phyloP scores from a whole-genome alignment of 129 eudicot species.

The Flaveria trinervia region DNA sequence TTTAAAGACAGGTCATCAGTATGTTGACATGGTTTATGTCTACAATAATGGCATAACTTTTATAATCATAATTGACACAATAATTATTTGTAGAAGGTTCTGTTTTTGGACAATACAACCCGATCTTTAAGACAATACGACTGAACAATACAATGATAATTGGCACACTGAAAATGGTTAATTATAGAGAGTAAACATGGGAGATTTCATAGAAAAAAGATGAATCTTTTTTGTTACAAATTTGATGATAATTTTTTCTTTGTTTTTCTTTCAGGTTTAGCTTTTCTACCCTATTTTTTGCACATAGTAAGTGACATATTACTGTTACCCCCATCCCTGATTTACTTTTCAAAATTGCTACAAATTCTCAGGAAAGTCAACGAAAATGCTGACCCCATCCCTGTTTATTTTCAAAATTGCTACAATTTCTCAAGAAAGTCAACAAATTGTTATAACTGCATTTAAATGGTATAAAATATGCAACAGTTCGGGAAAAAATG shows the following conservation, averaged over 20 bases:
- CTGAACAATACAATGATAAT: too few relatives aligned
- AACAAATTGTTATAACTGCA: background rate
- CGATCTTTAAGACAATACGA: too few relatives aligned
- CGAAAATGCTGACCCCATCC: background rate
- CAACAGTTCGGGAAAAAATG: background rate
- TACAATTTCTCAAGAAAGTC: background rate
- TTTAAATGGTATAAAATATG: background rate
- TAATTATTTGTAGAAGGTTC: background rate
- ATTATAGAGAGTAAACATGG: background rate
- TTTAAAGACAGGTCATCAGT: background rate
- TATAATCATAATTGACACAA: background rate
- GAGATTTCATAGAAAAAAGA: background rate
- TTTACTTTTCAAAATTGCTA: conserved; percentile 3
- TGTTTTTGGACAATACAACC: background rate
- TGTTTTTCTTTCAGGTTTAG: conserved; percentile 72
- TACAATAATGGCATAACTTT: too few relatives aligned
- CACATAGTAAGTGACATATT: conserved; percentile 69
- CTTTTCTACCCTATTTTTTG: conserved; percentile 82
- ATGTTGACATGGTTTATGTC: background rate
- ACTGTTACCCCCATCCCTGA: conserved; percentile 7
- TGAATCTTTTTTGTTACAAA: background rate
- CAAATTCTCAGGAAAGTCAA: background rate
- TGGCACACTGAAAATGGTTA: background rate
- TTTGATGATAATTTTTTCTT: conserved; percentile 20
- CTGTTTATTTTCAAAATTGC: background rate